phyloP scores from a whole-genome alignment of 768 basidiomycete genomes.

The Mycena sanguinolenta region DNA sequence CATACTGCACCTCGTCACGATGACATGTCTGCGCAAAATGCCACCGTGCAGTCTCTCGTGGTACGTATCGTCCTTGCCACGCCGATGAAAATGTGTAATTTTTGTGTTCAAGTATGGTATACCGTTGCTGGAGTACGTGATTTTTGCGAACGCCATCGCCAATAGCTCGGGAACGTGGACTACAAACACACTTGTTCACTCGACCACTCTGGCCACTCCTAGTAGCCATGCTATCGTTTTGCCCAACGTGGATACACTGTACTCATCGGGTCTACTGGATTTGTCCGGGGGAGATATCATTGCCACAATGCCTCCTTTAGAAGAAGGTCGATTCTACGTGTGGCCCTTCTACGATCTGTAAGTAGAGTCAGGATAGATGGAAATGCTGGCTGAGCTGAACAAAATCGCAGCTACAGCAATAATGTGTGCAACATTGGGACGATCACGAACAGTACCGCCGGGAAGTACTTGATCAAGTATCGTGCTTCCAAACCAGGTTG shows the following conservation, averaged over 20 bases:
- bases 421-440: constrained; percentile 24
- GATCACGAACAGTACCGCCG: constrained; percentile 13
- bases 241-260: constrained; percentile 30
- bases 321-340: constrained; percentile 16
- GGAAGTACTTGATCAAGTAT: constrained; percentile 24
- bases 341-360: constrained; percentile 31
- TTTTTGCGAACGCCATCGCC: constrained; percentile 5
- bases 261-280: constrained; percentile 15
- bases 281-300: constrained; percentile 23
- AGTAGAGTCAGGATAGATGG: background rate
- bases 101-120: no score
- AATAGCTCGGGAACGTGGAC: background rate
- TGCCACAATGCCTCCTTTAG: constrained; percentile 8
- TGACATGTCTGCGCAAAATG: no score
- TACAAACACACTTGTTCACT: constrained; percentile 3
- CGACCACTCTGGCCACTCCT: constrained; percentile 4
- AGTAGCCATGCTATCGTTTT: constrained; percentile 15
- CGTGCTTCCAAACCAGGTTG: constrained; percentile 18
- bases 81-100: no score
- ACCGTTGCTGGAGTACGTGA: no score
- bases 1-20: no score
- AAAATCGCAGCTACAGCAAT: constrained; percentile 14
- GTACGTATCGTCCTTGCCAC: no score
- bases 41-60: no score
- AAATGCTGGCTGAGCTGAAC: background rate